These are phyloP conservation scores for Pyrenophora seminiperda DNA, from an alignment of 2,329 filamentous ascomycete species.

Conservation along the genomic window DNA sequence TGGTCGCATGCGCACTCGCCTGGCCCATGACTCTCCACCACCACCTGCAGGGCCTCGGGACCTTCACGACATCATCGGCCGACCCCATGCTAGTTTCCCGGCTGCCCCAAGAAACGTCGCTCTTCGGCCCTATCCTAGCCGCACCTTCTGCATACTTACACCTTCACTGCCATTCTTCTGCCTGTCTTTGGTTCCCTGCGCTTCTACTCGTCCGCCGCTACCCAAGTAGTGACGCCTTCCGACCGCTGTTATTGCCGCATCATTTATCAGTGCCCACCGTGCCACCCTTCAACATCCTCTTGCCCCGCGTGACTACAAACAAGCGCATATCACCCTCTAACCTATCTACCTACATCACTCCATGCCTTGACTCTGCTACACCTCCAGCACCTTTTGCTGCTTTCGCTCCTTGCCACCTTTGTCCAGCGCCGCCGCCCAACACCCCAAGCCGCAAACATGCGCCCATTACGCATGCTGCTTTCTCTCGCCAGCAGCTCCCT, in stretches of 20 bases:
- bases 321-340: constrained; percentile 4
- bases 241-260: constrained; percentile 25
- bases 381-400: constrained; percentile 35
- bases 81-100: neutral
- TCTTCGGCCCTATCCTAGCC: neutral
- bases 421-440: constrained; percentile 7
- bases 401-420: constrained; percentile 7
- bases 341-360: constrained; percentile 16
- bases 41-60: neutral
- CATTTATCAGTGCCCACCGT: constrained; percentile 16
- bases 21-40: neutral
- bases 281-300: constrained; percentile 8
- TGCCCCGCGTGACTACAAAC: constrained; percentile 12
- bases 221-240: constrained; percentile 11
- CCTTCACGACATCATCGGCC: constrained; percentile 13
- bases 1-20: constrained; percentile 4
- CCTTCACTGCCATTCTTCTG: neutral
- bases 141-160: neutral
- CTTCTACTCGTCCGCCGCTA: neutral
- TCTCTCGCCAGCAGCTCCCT: constrained; percentile 52
- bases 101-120: neutral
- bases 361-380: constrained; percentile 30
- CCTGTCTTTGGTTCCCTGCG: neutral
- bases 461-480: constrained; percentile 46
- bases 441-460: constrained; percentile 36